Percentiles rank a stretch among this genome's conserved stretches.
These are phyloP conservation scores for Pseudozyma tsukubaensis DNA, from an alignment of 1,284 basidiomycete species.

Conservation along the genomic window DNA sequence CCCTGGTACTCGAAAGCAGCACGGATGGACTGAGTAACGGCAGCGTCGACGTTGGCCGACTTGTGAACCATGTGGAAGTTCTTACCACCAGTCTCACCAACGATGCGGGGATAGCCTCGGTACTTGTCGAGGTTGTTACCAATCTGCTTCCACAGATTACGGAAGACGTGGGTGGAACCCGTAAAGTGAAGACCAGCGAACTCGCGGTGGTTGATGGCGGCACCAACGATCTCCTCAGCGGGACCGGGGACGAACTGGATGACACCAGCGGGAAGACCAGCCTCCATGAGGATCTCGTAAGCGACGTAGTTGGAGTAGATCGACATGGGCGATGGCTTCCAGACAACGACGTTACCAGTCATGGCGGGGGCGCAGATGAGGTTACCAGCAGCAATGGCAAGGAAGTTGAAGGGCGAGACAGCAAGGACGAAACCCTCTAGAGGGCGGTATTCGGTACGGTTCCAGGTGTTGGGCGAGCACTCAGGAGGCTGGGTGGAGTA, in stretches of 20 bases:
- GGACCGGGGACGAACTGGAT: slow-evolving; percentile 90
- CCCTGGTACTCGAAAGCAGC: slow-evolving; percentile 97
- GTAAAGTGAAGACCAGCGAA: slow-evolving; percentile 97
- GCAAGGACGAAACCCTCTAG: slow-evolving; percentile 98
- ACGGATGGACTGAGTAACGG: slow-evolving; percentile 87
- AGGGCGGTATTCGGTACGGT: slow-evolving; percentile 94
- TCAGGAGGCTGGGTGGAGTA: slow-evolving; percentile 89
- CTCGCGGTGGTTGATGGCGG: slow-evolving; percentile 75
- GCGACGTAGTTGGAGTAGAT: slow-evolving; percentile 94
- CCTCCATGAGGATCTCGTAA: slow-evolving; percentile 91
- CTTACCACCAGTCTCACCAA: slow-evolving; percentile 93
- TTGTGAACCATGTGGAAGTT: slow-evolving; percentile 96
- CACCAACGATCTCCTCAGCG: slow-evolving; percentile 60
- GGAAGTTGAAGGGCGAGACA: slow-evolving; percentile 97
- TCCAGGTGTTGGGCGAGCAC: slow-evolving; percentile 91
- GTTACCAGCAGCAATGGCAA: slow-evolving; percentile 65
- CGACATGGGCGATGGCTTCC: slow-evolving; percentile 97
- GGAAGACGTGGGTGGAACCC: slow-evolving; percentile 87
- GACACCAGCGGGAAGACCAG: slow-evolving; percentile 91
- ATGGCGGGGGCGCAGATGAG: slow-evolving; percentile 79
- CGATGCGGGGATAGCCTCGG: slow-evolving; percentile 91
- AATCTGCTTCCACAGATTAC: slow-evolving; percentile 96
- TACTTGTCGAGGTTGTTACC: slow-evolving; percentile 77
- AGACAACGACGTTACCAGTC: slow-evolving; percentile 93
- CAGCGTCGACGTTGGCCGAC: slow-evolving; percentile 85